Conservation (phyloP, 108 stramenopile species). For the Epipyxis sp. region DNA sequence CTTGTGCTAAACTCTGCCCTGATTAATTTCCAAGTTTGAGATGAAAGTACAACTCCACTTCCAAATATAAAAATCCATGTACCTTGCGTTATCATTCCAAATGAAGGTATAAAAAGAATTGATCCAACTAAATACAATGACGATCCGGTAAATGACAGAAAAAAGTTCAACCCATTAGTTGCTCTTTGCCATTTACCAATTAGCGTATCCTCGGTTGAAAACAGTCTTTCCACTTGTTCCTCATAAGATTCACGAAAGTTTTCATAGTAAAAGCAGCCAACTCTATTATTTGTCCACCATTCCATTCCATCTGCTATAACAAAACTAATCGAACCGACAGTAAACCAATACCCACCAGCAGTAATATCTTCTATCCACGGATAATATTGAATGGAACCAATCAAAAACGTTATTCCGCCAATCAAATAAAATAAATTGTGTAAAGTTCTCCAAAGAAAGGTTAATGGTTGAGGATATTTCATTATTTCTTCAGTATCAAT, state of each 20-base stretch:
- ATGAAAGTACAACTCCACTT: neutral
- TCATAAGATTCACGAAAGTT: neutral
- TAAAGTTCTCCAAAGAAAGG: neutral
- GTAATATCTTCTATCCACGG: neutral
- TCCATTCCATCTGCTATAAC: neutral
- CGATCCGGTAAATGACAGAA: neutral
- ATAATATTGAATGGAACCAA: neutral
- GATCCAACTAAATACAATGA: slow-evolving; percentile 12
- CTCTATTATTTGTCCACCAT: slow-evolving; percentile 18
- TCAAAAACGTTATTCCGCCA: neutral
- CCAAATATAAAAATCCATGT: neutral
- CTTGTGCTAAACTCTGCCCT: neutral
- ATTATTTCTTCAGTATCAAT: too few species aligned
- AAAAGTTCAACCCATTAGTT: slow-evolving; percentile 9
- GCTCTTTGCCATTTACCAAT: neutral
- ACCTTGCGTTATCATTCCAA: neutral
- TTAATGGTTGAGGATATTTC: slow-evolving; percentile 10
- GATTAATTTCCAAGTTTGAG: slow-evolving; percentile 2
- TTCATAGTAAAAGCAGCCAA: slow-evolving; percentile 1
- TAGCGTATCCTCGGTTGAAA: neutral
- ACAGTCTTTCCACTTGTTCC: neutral
- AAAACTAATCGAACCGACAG: neutral
- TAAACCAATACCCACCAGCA: neutral
- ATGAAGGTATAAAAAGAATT: neutral
- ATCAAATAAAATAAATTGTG: neutral